Evolutionary conservation across 2,329 filamentous ascomycete genomes (phyloP).

Genomic region (Zasmidium citrigriseum): DNA sequence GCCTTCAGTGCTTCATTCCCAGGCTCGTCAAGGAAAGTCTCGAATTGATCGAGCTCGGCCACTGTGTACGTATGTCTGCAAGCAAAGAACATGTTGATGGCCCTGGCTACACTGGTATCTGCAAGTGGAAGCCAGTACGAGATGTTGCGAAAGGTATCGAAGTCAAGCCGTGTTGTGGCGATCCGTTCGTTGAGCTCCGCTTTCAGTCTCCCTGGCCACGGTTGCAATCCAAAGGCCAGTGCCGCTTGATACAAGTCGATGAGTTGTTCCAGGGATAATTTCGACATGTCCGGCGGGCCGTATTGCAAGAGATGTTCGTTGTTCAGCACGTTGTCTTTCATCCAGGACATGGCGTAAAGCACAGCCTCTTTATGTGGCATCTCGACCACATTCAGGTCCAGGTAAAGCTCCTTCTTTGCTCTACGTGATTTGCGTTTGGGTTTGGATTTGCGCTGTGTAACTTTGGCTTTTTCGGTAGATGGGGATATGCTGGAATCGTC

Average conservation of each 20-base stretch:
- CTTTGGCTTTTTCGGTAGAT: no score
- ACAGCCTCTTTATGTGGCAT: slow-evolving; percentile 13
- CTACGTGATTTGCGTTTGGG: no score
- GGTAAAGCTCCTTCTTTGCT: slow-evolving; percentile 4
- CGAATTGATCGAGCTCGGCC: slow-evolving; percentile 3
- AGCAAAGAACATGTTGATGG: no score
- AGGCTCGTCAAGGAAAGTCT: not conserved
- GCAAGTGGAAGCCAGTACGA: slow-evolving; percentile 14
- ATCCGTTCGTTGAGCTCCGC: slow-evolving; percentile 14
- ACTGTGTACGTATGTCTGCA: no score
- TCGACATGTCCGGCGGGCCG: slow-evolving; percentile 6
- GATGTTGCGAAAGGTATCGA: slow-evolving; percentile 15
- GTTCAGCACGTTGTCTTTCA: slow-evolving; percentile 21
- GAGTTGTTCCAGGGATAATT: slow-evolving; percentile 8
- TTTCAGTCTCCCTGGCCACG: slow-evolving; percentile 14
- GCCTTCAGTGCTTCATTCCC: slow-evolving; percentile 1
- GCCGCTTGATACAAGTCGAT: slow-evolving; percentile 22
- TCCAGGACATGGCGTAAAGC: slow-evolving; percentile 19
- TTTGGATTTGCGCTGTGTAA: no score
- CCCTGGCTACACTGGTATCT: slow-evolving; percentile 18
- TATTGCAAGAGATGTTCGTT: slow-evolving; percentile 12
- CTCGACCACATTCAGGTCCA: slow-evolving; percentile 13
- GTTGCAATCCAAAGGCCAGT: slow-evolving; percentile 18
- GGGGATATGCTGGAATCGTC: not conserved
- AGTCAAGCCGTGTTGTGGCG: not conserved